Evolutionary conservation across 1,284 basidiomycete genomes (phyloP), one percentile per base, ranked within the genome.

Genomic region (Sanghuangporus weigelae): DNA sequence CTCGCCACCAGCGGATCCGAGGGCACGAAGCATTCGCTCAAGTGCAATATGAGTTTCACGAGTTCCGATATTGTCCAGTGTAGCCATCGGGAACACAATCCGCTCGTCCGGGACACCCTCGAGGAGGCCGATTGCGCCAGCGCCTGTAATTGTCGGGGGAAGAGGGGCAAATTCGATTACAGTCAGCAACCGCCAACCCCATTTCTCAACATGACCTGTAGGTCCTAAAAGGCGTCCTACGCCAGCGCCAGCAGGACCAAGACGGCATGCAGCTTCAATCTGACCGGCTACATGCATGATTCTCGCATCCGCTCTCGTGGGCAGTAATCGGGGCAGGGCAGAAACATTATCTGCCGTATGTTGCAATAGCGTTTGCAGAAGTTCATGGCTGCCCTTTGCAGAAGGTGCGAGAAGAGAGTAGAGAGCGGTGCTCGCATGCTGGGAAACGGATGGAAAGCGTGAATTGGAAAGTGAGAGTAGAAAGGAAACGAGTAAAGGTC

Each of bases 161-260:
- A 86, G 88, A 39, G 81, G 78, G 0, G 78, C 78, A 65, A 96
- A 84, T 68, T 92, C 86, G 35, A 96, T 76, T 14, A 89, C 90
- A 2, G 85, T 83, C 35, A 96, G 79, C 1, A 96, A 71, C 49
- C 84, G 83, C 87, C 89, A 93, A 1, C 92, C 92, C 95, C 94
- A 96, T 73, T 87, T 87, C 69, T 96, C 92, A 19, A 96, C 86
- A 0, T 89, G 86, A 4, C 94, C 94, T 0, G 78, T 81, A 0
- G 93, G 89, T 2, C 94, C 93, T 0, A 96, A 80, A 5, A 96
- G 78, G 60, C 82, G 81, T 3, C 82, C 83, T 5, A 94, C 79
- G 38, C 84, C 85, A 21, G 75, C 71, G 3, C 69, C 44, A 51
- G 65, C 69, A 46, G 57, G 67, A 21, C 75, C 79, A 3, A 87